Evolutionary conservation across 768 basidiomycete genomes (phyloP).

Genomic region (Boletellus emodensis): DNA sequence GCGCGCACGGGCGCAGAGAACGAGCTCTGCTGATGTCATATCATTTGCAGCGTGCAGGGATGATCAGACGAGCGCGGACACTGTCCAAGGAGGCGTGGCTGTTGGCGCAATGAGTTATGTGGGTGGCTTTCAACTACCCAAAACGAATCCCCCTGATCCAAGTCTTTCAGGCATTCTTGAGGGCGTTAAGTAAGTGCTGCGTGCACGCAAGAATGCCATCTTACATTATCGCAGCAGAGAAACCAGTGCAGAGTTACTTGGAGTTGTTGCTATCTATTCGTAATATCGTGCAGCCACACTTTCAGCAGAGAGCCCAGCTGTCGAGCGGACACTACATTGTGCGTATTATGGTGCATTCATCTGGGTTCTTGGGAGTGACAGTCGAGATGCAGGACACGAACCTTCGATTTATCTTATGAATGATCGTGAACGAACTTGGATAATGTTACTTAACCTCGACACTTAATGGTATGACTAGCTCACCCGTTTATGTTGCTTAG

Average conservation of each 20-base stretch:
- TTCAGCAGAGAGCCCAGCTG: slow-evolving; percentile 68
- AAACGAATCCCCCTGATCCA: background rate
- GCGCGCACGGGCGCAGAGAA: slow-evolving; percentile 38
- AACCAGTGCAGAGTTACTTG: slow-evolving; percentile 61
- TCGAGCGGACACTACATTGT: slow-evolving; percentile 71
- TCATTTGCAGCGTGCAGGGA: slow-evolving; percentile 73
- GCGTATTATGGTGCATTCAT: slow-evolving; percentile 6
- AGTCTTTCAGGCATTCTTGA: slow-evolving; percentile 54
- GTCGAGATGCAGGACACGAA: slow-evolving; percentile 20
- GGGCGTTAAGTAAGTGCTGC: slow-evolving; percentile 38
- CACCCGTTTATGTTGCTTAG: background rate
- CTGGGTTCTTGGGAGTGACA: background rate
- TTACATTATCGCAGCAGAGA: slow-evolving; percentile 31
- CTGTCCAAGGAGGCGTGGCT: slow-evolving; percentile 56
- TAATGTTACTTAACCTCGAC: slow-evolving; percentile 9
- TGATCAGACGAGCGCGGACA: slow-evolving; percentile 70
- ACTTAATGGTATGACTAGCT: background rate
- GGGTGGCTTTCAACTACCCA: slow-evolving; percentile 22
- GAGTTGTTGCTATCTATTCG: slow-evolving; percentile 57
- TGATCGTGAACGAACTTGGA: background rate
- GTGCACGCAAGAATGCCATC: background rate
- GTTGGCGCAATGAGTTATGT: slow-evolving; percentile 82
- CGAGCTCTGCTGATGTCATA: slow-evolving; percentile 75
- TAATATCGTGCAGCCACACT: slow-evolving; percentile 55
- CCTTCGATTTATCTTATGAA: slow-evolving; percentile 31